Percentiles rank a stretch among this genome's conserved stretches.
Evolutionary conservation across 2,329 filamentous ascomycete species (phyloP).

Genomic region (Lecanosticta acicola): DNA sequence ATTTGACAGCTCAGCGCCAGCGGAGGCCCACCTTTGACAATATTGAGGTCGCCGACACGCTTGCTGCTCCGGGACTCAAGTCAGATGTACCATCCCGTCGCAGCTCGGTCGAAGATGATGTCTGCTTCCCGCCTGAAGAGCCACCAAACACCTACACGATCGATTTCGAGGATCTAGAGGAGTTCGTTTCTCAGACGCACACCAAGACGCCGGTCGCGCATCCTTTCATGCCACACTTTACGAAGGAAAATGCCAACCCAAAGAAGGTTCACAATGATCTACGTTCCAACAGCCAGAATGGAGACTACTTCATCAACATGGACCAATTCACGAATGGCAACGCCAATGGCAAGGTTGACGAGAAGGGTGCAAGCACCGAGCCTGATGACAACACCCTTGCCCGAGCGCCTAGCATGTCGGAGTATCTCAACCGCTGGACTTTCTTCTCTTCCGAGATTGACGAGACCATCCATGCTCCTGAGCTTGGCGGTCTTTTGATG

Average conservation of each 20-base stretch:
- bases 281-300: constrained; percentile 33
- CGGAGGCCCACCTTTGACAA: constrained; percentile 56
- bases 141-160: constrained; percentile 75
- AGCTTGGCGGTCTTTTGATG: constrained; percentile 80
- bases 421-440: constrained; percentile 70
- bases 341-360: constrained; percentile 29
- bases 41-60: background rate
- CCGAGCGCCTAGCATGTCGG: constrained; percentile 21
- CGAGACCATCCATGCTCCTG: constrained; percentile 83
- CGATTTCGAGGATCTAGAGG: constrained; percentile 90
- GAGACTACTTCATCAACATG: constrained; percentile 23
- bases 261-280: constrained; percentile 58
- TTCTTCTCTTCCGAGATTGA: constrained; percentile 96
- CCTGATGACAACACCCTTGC: constrained; percentile 24
- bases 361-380: constrained; percentile 40
- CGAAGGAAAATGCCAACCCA: constrained; percentile 21
- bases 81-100: constrained; percentile 58
- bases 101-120: constrained; percentile 75
- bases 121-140: constrained; percentile 80
- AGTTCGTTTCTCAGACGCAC: constrained; percentile 66
- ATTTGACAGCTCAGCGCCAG: constrained; percentile 49
- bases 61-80: constrained; percentile 48
- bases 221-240: constrained; percentile 33
- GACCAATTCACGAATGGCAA: background rate
- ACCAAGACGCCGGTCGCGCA: constrained; percentile 44